Base-by-base conservation (phyloP, 2,329 filamentous ascomycete species). In the Colletotrichum incanum region DNA sequence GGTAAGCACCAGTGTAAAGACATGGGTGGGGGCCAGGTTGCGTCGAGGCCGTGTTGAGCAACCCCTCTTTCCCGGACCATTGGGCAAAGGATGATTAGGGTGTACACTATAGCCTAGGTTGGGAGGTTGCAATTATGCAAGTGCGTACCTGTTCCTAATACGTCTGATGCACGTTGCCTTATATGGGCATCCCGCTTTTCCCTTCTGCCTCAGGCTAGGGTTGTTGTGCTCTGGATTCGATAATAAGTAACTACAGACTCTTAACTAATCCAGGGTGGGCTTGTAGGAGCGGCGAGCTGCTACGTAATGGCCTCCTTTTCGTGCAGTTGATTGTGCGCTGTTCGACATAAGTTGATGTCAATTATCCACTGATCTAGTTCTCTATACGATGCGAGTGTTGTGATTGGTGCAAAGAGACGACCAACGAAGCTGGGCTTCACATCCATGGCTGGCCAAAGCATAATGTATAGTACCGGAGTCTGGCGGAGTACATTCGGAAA, bases 1-100 rank as follows among this genome's bases (percentile, higher is more conserved):
- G 70, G 70, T 72, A 62, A 72, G 70, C 70, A 70, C 55, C 20
- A 20, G 23, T 26, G 39, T 39, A 54, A 54, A 45, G 47, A 45
- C n/a, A 23, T 37, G 31, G 50, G 56, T 69, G 49, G 59, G 59
- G 70, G 47, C 37, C 28, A 9, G 45, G 45, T 69, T 54, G 23
- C 63, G 45, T 67, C 65, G 39, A 59, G 37, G 60, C 39, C 59
- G 8, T 72, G 9, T 43, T 49, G 47, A 28, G 45, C 23, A 23
- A 39, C 54, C 41, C 45, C 39, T 55, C 31, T 31, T 28, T 54
- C 41, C 59, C 65, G 54, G 60, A 26, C 47, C 55, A 65, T 72
- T 72, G 70, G 70, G 54, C 59, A 37, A 47, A 65, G 47, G 59
- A 60, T 41, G 59, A 16, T 49, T 34, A 49, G 59, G 54, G 39